phyloP scores from a whole-genome alignment of 768 basidiomycete genomes.

The Mycena albidolilacea region DNA sequence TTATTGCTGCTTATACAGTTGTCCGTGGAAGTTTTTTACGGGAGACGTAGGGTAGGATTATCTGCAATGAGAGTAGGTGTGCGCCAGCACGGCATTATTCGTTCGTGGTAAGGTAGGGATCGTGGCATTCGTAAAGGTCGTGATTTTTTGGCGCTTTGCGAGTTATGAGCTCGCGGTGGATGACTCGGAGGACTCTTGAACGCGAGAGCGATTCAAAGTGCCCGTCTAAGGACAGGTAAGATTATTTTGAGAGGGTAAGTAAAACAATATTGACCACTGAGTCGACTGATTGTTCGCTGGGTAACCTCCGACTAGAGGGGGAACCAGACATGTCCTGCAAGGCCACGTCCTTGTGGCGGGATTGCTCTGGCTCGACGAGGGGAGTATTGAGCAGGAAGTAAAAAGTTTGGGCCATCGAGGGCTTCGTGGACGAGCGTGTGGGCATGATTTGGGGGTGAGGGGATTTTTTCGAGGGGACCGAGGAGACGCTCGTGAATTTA shows the following conservation, averaged over 20 bases:
- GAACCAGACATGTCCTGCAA: slow-evolving; percentile 28
- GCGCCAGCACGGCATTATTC: background rate
- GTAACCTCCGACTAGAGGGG: background rate
- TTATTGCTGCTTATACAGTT: background rate
- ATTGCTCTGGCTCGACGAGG: slow-evolving; percentile 25
- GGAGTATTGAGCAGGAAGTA: slow-evolving; percentile 31
- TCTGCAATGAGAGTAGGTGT: background rate
- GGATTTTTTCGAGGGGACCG: background rate
- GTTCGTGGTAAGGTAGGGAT: slow-evolving; percentile 4
- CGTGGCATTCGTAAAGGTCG: background rate
- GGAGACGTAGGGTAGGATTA: background rate
- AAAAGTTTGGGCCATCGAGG: slow-evolving; percentile 32
- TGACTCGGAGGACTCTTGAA: background rate
- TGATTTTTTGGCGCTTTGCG: background rate
- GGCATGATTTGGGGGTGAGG: slow-evolving; percentile 18
- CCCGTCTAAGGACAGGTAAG: background rate
- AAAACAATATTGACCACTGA: background rate
- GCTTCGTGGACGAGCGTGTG: slow-evolving; percentile 10
- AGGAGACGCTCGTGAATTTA: background rate
- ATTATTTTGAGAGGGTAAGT: background rate
- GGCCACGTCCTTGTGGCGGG: slow-evolving; percentile 15
- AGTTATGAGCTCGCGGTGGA: slow-evolving; percentile 11
- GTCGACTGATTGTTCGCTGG: background rate
- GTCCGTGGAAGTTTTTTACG: background rate
- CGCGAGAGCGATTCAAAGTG: background rate